phyloP scores from a whole-genome alignment of 257 asterid genomes.

The Petunia secreta region DNA sequence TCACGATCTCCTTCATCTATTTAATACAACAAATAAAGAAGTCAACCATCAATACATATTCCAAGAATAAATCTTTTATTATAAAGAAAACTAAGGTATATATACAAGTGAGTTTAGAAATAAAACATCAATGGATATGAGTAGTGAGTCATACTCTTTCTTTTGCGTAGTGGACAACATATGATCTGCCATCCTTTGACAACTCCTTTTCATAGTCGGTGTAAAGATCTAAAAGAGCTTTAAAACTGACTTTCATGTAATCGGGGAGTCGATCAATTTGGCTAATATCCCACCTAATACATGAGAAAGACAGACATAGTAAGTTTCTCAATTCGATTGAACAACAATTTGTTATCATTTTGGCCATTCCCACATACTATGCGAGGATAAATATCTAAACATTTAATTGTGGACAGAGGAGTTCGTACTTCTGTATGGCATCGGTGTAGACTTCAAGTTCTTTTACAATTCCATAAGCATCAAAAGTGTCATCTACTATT shows the following conservation, averaged over 20 bases:
- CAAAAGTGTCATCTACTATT: slow-evolving; percentile 34
- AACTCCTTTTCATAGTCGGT: background rate
- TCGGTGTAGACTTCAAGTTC: slow-evolving; percentile 26
- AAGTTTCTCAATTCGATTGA: too few species aligned
- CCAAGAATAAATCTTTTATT: background rate
- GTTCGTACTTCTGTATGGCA: slow-evolving; percentile 25
- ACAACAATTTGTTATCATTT: too few species aligned
- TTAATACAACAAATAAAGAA: background rate
- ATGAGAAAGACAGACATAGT: too few species aligned
- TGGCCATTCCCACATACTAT: too few species aligned
- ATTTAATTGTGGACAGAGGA: background rate
- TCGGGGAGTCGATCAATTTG: background rate
- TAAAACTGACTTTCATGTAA: background rate
- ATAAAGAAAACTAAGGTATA: background rate
- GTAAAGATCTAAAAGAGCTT: background rate
- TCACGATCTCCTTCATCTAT: slow-evolving; percentile 49
- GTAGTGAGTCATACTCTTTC: background rate
- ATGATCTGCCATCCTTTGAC: background rate
- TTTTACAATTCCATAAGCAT: slow-evolving; percentile 31
- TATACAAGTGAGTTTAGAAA: background rate
- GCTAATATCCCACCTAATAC: background rate
- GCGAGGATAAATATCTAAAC: too few species aligned
- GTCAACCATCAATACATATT: background rate
- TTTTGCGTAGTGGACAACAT: background rate
- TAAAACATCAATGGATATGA: background rate